Percentiles rank a stretch among this genome's conserved stretches.
phyloP scores from a whole-genome alignment of 2,329 filamentous ascomycete species.

The Fusarium globosum region DNA sequence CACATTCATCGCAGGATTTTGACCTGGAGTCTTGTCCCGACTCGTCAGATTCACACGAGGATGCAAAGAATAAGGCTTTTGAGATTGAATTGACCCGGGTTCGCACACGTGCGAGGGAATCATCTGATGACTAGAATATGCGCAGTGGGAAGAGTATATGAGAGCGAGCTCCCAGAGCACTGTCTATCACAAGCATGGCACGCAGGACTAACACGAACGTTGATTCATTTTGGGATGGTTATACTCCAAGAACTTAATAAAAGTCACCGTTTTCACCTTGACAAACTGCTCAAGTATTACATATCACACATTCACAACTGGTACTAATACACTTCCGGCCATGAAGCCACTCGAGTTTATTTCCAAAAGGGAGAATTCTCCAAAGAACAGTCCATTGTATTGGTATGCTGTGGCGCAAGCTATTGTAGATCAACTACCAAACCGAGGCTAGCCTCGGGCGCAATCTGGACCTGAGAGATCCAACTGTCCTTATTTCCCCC shows the following conservation, averaged over 20 bases:
- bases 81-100: background rate
- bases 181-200: rapidly evolving
- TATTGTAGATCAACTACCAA: background rate
- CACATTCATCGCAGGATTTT: background rate
- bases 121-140: background rate
- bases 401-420: background rate
- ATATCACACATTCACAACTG: background rate
- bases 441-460: background rate
- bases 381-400: background rate
- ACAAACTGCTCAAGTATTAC: rapidly evolving
- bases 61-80: background rate
- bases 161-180: no score
- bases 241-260: background rate
- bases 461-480: background rate
- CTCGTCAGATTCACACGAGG: background rate
- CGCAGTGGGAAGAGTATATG: rapidly evolving
- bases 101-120: background rate
- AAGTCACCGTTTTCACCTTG: background rate
- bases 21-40: background rate
- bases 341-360: background rate
- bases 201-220: no score
- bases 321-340: background rate
- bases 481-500: background rate
- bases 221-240: background rate
- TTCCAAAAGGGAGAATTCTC: background rate